phyloP scores from a whole-genome alignment of 768 basidiomycete species.

The Hebeloma cylindrosporum region DNA sequence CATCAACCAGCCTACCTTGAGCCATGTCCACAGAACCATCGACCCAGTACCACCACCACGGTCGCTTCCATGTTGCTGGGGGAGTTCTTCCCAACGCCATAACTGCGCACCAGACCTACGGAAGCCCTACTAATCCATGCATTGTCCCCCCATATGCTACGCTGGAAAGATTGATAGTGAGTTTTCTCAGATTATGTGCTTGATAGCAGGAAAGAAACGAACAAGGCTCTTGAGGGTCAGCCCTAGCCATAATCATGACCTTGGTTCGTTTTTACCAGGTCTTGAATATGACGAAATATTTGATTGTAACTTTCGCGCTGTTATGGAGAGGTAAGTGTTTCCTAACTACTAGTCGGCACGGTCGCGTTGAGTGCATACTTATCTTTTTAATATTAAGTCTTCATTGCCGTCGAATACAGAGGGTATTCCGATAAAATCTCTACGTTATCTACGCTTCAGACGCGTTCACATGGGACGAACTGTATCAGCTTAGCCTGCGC shows the following conservation, averaged over 20 bases:
- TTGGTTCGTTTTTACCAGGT: conserved; percentile 29
- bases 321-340: conserved; percentile 55
- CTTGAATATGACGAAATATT: conserved; percentile 51
- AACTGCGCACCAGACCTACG: conserved; percentile 60
- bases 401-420: conserved; percentile 65
- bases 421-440: conserved; percentile 4
- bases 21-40: conserved; percentile 23
- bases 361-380: not conserved
- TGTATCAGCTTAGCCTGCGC: conserved; percentile 41
- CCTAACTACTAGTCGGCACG: not conserved
- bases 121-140: conserved; percentile 52
- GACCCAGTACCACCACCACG: conserved; percentile 52
- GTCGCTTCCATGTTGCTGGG: conserved; percentile 52
- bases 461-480: not conserved
- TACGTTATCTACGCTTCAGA: conserved; percentile 3
- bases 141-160: conserved; percentile 62
- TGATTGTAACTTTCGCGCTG: conserved; percentile 53
- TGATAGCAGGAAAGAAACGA: not conserved
- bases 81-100: conserved; percentile 56
- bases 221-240: conserved; percentile 8
- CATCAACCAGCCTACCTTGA: not conserved
- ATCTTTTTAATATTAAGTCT: conserved; percentile 35
- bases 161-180: conserved; percentile 53
- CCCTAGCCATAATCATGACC: not conserved
- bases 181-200: conserved; percentile 16